Evolutionary conservation across 306 rosid genomes (phyloP).

Genomic region (Glycine soja): DNA sequence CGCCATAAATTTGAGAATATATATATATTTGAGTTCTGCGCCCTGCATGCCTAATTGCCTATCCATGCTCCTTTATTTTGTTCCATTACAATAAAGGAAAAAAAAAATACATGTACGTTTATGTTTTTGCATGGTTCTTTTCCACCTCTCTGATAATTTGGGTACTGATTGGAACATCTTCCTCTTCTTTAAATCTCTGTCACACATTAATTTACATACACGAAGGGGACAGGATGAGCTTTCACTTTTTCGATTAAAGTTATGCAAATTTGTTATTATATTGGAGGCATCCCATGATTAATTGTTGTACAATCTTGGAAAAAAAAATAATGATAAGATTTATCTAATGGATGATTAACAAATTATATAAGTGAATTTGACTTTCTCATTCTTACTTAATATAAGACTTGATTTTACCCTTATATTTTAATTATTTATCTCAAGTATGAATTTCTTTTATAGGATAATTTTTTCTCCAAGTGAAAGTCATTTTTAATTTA

Average conservation of each 20-base stretch:
- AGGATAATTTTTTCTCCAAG: too few species aligned
- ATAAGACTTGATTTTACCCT: too few species aligned
- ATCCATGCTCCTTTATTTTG: constrained; percentile 13
- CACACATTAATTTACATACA: constrained; percentile 22
- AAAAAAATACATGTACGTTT: background rate
- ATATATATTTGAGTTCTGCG: background rate
- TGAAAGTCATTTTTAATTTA: too few species aligned
- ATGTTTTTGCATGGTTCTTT: background rate
- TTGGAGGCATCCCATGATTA: constrained; percentile 7
- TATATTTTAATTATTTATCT: too few species aligned
- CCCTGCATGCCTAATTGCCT: constrained; percentile 5
- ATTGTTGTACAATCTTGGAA: too few species aligned
- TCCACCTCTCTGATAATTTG: background rate
- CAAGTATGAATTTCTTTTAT: too few species aligned
- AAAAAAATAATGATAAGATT: too few species aligned
- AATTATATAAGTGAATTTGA: too few species aligned
- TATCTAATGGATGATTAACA: too few species aligned
- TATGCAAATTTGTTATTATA: background rate
- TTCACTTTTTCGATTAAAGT: constrained; percentile 11
- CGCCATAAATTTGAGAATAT: constrained; percentile 6
- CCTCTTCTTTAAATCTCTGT: constrained; percentile 9
- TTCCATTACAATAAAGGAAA: background rate
- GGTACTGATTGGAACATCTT: constrained; percentile 12
- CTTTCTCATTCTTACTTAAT: too few species aligned
- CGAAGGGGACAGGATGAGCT: constrained; percentile 5